Evolutionary conservation across 768 basidiomycete species (phyloP), one percentile per base, ranked within the genome.

Genomic region (Termitomyces sp.): DNA sequence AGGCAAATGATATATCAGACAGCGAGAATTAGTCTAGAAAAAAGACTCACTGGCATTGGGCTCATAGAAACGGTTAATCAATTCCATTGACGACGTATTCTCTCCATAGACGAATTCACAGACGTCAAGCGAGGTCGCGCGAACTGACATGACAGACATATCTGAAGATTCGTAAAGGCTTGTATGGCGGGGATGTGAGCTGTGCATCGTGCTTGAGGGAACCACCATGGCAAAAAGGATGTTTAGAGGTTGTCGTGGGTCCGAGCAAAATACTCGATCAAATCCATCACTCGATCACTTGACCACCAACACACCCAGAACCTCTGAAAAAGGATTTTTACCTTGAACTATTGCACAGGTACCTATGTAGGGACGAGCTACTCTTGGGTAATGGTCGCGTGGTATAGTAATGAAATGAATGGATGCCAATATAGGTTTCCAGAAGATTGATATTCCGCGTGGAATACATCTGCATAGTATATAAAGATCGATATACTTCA

Each of bases 71-170:
- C 79, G 75, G 59, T 82, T 81, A 0, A 87, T 70, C 5, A 76
- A 70, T 43, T 80, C 82, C 48, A 78, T 72, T 33, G 85, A 76
- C 12, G 74, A 67, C 3, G 79, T 71, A 38, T 67, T 68, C 18
- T 85, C 79, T 16, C 86, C 84, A 53, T 89, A 88, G 49, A 89
- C 85, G 38, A 81, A 78, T 56, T 84, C 79, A 63, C 88, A 86
- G 27, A 89, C 81, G 56, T 91, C 85, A 9, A 87, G 68, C 15
- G 87, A 82, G 1, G 83, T 83, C 3, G 81, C 70, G 36, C 84
- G 79, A 63, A 79, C 63, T 62, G 79, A 70, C 64, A 73, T 53
- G 38, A 77, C 54, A 2, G 77, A 77, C 55, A 75, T 58, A 33
- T 64, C 68, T 3, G 72, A 59, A 27, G 56, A 36, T 2, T 49